Evolutionary conservation across 2,329 filamentous ascomycete genomes (phyloP), one percentile per base, ranked within the genome.

Genomic region (Colletotrichum sansevieriae): DNA sequence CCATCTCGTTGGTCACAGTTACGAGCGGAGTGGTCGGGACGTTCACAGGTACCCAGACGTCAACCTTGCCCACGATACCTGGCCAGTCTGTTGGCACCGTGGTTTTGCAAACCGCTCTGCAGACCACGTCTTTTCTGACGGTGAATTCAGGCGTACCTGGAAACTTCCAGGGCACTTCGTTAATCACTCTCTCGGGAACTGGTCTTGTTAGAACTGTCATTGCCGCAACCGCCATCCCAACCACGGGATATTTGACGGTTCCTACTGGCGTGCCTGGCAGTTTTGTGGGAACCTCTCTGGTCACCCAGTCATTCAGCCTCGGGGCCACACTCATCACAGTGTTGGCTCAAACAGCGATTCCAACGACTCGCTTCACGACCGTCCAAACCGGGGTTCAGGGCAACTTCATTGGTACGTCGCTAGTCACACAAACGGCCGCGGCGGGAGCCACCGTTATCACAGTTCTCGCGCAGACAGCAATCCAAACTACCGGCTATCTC

Each of bases 1-100:
- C 47, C 3, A 47, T 66, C 15, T 66, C 63, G 3, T 66, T 61
- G 18, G 20, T 43, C 25, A 67, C 63, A 12, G 46, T 65, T n/a
- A 44, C 49, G 1, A 60, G 35, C 9, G 63, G 63, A 4, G 46
- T 61, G 7, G 13, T 29, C 7, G 63, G 63, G 37, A 55, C 29
- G 13, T 65, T 65, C 10, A 20, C 47, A 8, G 64, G 64, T 43
- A 67, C 64, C 1, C 15, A 15, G 10, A 57, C 60, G 2, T 8
- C 44, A 4, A 67, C 64, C 0, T n/a, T 67, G 8, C 22, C 59
- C 18, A 61, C 58, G 15, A 61, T 49, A 18, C 4, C 43, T 20
- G 44, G 54, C 2, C 22, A 59, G 44, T 33, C 25, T 5, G 22
- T 62, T 10, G 59, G 59, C 6, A 62, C 59, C 11, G 47, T 62